Base-by-base conservation (phyloP, 345 rosid species). In the Ailanthus altissimus region DNA sequence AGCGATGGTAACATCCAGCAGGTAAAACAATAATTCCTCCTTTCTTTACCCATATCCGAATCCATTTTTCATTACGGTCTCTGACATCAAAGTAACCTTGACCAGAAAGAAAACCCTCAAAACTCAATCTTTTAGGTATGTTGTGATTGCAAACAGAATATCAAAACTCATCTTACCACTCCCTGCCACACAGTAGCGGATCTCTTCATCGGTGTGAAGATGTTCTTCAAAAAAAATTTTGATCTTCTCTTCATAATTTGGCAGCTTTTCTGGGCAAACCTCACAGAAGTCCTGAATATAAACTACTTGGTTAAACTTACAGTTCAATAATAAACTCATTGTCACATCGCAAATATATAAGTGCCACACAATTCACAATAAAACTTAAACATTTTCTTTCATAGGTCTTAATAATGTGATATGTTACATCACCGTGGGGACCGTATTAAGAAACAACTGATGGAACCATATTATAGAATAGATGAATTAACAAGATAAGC, bases 191-290 rank as follows among this genome's bases (percentile, higher is more conserved):
- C 88, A 87, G 70, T 96, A 89, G 72, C 97, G 94, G 73, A 94
- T 96, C 94, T 94, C 99, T 77, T 96, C 98, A 84, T 96, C 98
- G 38, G 98, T 96, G 83, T 92, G 99, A 63, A 96, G 85, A 87
- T 94, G 99, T 67, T 96, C 97, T 77, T 96, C 97, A 62, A 90
- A 97, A 79, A 97, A 92, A 78, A 83, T 85, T 75, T 94, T 96
- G 0, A 96, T 93, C 84, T 94, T 96, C 66, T 80, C 90, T 67
- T 94, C 99, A 75, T 94, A 96, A 74, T 94, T 91, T 70, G 88
- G 95, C 38, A 92, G 90, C 85, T 93, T 92, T 82, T 89, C 94
- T 0, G 99, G 94, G 87, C 93, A 93, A 77, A 92, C 95, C 86
- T 93, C 98, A 60, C 92, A 85, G 45, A 93, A 84, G 86, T 96